Evolutionary conservation across 148 eudicot genomes (phyloP), one percentile per base, ranked within the genome.

Genomic region (Fagopyrum homotropicum): DNA sequence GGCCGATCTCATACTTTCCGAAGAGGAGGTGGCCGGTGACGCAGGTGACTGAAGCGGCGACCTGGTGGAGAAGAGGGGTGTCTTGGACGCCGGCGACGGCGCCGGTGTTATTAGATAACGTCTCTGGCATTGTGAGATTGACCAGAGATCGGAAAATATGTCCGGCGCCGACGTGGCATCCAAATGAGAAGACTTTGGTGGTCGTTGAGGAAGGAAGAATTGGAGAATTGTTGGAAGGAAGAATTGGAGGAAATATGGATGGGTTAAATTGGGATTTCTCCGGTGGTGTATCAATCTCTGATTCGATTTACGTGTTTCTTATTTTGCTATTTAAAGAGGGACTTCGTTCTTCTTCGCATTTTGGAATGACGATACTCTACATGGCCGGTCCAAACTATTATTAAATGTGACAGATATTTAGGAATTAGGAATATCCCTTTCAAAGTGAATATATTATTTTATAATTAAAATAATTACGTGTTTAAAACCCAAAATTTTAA

Each of bases 1-100:
- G 76, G 1, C 94, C 94, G 4, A 91, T 26, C 80, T 91, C 92
- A 73, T 91, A 91, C 29, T 89, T 89, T 0, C 80, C 91, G 57
- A 87, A 77, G 2, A 89, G 73, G 17, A 73, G 14, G 73, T 9
- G 45, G 8, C 19, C 46, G 47, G 14, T 8, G 44, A 29, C 26
- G 70, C 45, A 49, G 77, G 35, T 72, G 72, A 49, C 35, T n/a
- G 26, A 44, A 57, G 55, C 56, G 56, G 72, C n/a, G 6, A 16
- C 71, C 6, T 72, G 29, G 74, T 45, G 77, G 56, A 59, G 77
- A 26, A 66, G 45, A 17, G 47, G 71, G 46, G 9, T 12, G 2
- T 66, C 71, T 5, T 66, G 45, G 71, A 43, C 44, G 69, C 69
- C 69, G 44, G n/a, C 45, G 69, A 63, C 69, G 69, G 69, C 69